Conservation (phyloP, 1,139 yeast species). For the Zygoascus meyerae region DNA sequence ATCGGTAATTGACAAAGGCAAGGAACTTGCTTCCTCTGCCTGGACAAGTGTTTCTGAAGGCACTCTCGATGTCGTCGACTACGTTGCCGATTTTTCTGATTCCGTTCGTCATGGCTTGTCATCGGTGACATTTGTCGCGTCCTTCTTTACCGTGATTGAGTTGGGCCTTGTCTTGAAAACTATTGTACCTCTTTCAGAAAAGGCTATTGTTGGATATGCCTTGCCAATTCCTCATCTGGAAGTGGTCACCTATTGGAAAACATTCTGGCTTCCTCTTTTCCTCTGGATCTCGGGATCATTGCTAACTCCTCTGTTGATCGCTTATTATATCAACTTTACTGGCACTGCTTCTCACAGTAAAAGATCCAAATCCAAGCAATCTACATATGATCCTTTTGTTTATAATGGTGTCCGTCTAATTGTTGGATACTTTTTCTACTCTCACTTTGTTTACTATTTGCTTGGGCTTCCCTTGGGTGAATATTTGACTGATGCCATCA, state of each 20-base stretch:
- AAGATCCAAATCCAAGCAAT: conserved; percentile 9
- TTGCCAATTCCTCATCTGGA: conserved; percentile 15
- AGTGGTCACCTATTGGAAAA: conserved; percentile 18
- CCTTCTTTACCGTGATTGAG: conserved; percentile 18
- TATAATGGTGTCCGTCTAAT: conserved; percentile 50
- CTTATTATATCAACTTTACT: conserved; percentile 30
- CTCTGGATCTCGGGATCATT: conserved; percentile 32
- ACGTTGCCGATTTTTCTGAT: conserved; percentile 13
- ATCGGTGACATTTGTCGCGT: conserved; percentile 17
- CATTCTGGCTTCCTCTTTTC: conserved; percentile 29
- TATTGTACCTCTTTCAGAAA: conserved; percentile 11
- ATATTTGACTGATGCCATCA: conserved; percentile 13
- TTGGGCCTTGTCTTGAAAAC: conserved; percentile 15
- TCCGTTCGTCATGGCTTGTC: conserved; percentile 18
- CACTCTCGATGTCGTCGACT: conserved; percentile 12
- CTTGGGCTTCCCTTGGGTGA: conserved; percentile 8
- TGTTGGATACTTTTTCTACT: conserved; percentile 40
- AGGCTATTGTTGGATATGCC: conserved; percentile 9
- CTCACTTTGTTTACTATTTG: neutral
- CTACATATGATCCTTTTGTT: conserved; percentile 48
- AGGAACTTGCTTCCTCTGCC: conserved; percentile 6
- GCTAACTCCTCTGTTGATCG: conserved; percentile 38
- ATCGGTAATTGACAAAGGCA: conserved; percentile 1
- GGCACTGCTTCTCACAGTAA: conserved; percentile 13
- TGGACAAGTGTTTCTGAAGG: conserved; percentile 13